Conservation (phyloP, 2,329 filamentous ascomycete species). For the Orbilia javanica region DNA sequence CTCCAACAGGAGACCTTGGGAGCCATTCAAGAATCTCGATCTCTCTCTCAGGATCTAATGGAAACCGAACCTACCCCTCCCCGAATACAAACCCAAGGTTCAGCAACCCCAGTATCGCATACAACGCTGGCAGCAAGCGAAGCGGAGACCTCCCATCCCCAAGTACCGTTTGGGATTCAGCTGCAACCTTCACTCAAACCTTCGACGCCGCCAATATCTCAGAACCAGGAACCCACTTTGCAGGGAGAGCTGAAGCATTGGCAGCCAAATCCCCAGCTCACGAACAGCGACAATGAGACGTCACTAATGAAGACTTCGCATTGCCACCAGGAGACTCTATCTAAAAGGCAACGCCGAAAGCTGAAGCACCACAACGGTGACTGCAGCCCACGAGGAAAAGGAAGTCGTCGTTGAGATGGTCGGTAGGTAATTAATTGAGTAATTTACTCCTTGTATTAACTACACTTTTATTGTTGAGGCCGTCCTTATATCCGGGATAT, state of each 20-base stretch:
- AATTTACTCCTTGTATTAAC: background rate
- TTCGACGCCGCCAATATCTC: slow-evolving; percentile 38
- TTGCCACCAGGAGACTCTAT: slow-evolving; percentile 38
- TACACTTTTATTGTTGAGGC: background rate
- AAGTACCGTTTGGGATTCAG: slow-evolving; percentile 27
- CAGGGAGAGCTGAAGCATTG: slow-evolving; percentile 14
- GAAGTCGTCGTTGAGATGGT: slow-evolving; percentile 39
- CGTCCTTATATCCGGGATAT: background rate
- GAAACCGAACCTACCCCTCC: slow-evolving; percentile 7
- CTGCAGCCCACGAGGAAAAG: slow-evolving; percentile 10
- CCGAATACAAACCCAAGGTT: background rate
- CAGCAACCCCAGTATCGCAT: slow-evolving; percentile 32
- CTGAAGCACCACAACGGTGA: slow-evolving; percentile 16
- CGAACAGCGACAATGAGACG: slow-evolving; percentile 22
- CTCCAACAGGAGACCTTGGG: slow-evolving; percentile 12
- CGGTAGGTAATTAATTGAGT: background rate
- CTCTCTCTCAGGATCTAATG: background rate
- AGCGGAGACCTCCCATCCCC: slow-evolving; percentile 16
- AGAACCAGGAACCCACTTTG: background rate
- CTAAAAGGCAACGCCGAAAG: slow-evolving; percentile 24
- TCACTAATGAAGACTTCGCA: slow-evolving; percentile 41
- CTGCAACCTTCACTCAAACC: slow-evolving; percentile 2
- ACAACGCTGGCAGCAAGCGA: slow-evolving; percentile 5
- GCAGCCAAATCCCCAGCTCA: background rate
- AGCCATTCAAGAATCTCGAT: slow-evolving; percentile 13